A percentile compares a stretch with the other conserved stretches of the same genome.
These are phyloP conservation scores for Lactifluus hygrophoroides DNA, from an alignment of 768 basidiomycete species.

Conservation along the genomic window DNA sequence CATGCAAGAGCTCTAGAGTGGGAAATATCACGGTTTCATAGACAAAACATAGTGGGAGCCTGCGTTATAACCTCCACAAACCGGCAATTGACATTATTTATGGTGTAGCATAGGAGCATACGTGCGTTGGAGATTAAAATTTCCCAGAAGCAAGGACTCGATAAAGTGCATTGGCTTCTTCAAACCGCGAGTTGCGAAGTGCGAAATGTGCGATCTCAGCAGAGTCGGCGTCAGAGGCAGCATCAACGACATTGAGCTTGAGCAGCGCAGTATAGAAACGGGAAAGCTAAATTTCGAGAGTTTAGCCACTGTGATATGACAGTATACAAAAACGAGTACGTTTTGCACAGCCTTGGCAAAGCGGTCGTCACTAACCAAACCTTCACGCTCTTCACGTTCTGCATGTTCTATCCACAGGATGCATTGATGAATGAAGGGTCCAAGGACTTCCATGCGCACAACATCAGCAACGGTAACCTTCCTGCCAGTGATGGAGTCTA, in stretches of 20 bases:
- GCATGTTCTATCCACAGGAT: conserved; percentile 65
- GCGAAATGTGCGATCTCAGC: conserved; percentile 75
- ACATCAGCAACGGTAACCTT: conserved; percentile 57
- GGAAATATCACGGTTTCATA: neutral
- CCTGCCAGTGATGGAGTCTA: conserved; percentile 33
- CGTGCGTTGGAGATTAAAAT: conserved; percentile 21
- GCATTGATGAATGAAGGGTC: conserved; percentile 60
- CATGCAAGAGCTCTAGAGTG: neutral
- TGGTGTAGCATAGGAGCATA: conserved; percentile 6
- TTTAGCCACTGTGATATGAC: conserved; percentile 1
- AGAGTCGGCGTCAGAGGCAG: conserved; percentile 54
- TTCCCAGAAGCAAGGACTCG: conserved; percentile 45
- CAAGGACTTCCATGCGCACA: conserved; percentile 55
- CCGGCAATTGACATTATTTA: neutral
- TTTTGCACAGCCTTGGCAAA: conserved; percentile 65
- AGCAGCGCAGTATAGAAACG: conserved; percentile 69
- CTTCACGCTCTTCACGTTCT: conserved; percentile 61
- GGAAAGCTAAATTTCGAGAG: conserved; percentile 42
- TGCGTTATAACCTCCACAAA: neutral
- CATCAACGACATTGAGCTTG: conserved; percentile 56
- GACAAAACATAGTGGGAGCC: neutral
- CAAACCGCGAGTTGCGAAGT: conserved; percentile 60
- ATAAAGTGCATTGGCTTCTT: conserved; percentile 70
- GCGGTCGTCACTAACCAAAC: conserved; percentile 61
- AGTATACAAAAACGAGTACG: conserved; percentile 33